phyloP scores from a whole-genome alignment of 495 filamentous ascomycete species.

The Podospora pseudopauciseta region DNA sequence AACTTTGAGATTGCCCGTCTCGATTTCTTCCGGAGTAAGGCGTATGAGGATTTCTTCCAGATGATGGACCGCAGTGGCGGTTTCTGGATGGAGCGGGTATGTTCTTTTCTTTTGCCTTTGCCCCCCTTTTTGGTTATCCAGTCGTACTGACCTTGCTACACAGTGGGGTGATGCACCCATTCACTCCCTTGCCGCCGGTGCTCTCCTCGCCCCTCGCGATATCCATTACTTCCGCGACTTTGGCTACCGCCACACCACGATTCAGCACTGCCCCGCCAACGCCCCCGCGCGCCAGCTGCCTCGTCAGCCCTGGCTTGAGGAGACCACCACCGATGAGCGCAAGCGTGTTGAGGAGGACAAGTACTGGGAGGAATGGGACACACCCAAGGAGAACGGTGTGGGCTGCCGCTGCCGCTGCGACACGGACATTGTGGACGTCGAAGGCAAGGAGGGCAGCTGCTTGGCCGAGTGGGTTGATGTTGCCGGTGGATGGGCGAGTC shows the following conservation, averaged over 20 bases:
- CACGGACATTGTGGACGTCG: slow-evolving; percentile 96
- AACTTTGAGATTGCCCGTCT: slow-evolving; percentile 98
- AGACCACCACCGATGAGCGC: slow-evolving; percentile 79
- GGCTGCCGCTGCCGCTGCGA: slow-evolving; percentile 96
- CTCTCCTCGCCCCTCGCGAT: slow-evolving; percentile 73
- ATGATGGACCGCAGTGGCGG: slow-evolving; percentile 98
- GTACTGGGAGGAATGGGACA: slow-evolving; percentile 89
- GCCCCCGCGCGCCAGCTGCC: slow-evolving; percentile 86
- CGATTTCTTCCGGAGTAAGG: slow-evolving; percentile 92
- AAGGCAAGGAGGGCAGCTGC: slow-evolving; percentile 94
- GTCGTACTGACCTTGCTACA: slow-evolving; percentile 39
- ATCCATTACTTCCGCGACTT: slow-evolving; percentile 99
- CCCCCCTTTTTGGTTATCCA: background rate
- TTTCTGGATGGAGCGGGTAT: slow-evolving; percentile 97
- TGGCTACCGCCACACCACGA: slow-evolving; percentile 96
- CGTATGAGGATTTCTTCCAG: slow-evolving; percentile 97
- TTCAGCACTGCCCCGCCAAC: slow-evolving; percentile 97
- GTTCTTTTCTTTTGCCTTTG: slow-evolving; percentile 27
- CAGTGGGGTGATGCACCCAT: slow-evolving; percentile 99
- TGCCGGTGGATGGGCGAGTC: slow-evolving; percentile 85
- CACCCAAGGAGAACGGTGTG: slow-evolving; percentile 91
- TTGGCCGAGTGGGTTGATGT: slow-evolving; percentile 96
- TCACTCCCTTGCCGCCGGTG: slow-evolving; percentile 93
- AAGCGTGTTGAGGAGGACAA: slow-evolving; percentile 89
- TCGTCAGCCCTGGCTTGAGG: slow-evolving; percentile 77